Evolutionary conservation across 2,329 filamentous ascomycete genomes (phyloP).

Genomic region (Knoxdaviesia capensis): DNA sequence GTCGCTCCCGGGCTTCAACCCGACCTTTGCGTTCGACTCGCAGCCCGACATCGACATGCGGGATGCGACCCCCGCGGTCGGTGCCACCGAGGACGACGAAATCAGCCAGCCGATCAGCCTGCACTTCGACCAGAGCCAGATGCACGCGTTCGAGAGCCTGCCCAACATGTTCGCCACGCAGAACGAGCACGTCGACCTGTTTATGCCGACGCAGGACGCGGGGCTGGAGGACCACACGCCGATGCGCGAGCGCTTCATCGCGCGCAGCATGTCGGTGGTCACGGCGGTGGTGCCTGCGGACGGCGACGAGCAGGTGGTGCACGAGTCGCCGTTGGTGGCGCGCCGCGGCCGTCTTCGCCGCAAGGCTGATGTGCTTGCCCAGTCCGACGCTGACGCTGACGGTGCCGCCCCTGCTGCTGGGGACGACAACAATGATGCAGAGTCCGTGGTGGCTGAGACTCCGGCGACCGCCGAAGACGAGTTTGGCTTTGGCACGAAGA

Average conservation of each 20-base stretch:
- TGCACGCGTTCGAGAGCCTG: slow-evolving; percentile 36
- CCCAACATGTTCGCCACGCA: slow-evolving; percentile 34
- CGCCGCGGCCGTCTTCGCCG: slow-evolving; percentile 35
- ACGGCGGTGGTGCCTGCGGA: slow-evolving; percentile 19
- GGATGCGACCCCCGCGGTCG: slow-evolving; percentile 7
- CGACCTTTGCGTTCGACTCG: slow-evolving; percentile 7
- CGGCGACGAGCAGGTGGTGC: slow-evolving; percentile 17
- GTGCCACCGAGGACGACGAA: slow-evolving; percentile 2
- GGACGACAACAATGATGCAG: slow-evolving; percentile 15
- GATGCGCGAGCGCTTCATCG: slow-evolving; percentile 43
- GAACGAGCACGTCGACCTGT: slow-evolving; percentile 48
- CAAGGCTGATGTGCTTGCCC: slow-evolving; percentile 9
- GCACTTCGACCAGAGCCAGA: slow-evolving; percentile 39
- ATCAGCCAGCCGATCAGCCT: slow-evolving; percentile 29
- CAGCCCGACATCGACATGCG: slow-evolving; percentile 23
- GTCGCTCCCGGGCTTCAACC: slow-evolving; percentile 5
- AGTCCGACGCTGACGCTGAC: no score
- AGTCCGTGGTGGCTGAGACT: slow-evolving; percentile 10
- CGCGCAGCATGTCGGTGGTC: slow-evolving; percentile 54
- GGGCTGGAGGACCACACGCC: slow-evolving; percentile 60
- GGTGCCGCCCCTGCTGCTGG: no score
- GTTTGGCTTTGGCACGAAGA: slow-evolving; percentile 15
- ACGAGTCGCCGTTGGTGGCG: slow-evolving; percentile 43
- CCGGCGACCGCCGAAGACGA: slow-evolving; percentile 11
- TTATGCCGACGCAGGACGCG: slow-evolving; percentile 50